Conservation (phyloP, 1,284 basidiomycete species). For the Pascua guehoae region DNA sequence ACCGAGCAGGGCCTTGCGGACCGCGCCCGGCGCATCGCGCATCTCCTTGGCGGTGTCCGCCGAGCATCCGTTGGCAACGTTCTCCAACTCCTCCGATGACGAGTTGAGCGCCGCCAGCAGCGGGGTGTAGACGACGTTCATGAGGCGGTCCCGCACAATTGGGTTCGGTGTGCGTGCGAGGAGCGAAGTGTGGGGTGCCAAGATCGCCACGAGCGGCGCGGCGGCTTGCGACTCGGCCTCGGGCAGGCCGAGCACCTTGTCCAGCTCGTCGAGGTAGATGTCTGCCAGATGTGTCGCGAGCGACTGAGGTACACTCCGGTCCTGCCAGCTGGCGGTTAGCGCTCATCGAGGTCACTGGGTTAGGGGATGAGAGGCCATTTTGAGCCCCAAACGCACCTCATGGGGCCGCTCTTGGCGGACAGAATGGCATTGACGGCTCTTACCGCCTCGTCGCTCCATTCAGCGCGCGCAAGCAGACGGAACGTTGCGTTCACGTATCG, state of each 20-base stretch:
- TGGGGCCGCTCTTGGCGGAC: slow-evolving; percentile 60
- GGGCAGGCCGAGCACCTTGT: slow-evolving; percentile 58
- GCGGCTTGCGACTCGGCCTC: slow-evolving; percentile 29
- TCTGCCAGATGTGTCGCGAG: slow-evolving; percentile 83
- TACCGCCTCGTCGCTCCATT: slow-evolving; percentile 63
- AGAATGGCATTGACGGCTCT: slow-evolving; percentile 67
- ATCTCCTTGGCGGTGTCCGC: not conserved
- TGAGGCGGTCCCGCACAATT: slow-evolving; percentile 42
- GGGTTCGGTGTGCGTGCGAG: slow-evolving; percentile 39
- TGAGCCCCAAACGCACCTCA: slow-evolving; percentile 60
- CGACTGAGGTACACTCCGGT: slow-evolving; percentile 71
- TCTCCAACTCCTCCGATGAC: slow-evolving; percentile 14
- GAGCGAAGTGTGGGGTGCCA: slow-evolving; percentile 42
- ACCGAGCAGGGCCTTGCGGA: slow-evolving; percentile 62
- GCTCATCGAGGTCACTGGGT: too few species aligned
- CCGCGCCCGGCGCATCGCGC: slow-evolving; percentile 21
- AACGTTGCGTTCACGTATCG: slow-evolving; percentile 83
- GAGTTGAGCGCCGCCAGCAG: slow-evolving; percentile 23
- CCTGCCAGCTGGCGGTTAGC: slow-evolving; percentile 57
- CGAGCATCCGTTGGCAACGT: slow-evolving; percentile 1
- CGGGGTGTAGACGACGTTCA: slow-evolving; percentile 34
- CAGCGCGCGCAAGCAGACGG: slow-evolving; percentile 64
- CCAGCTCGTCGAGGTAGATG: slow-evolving; percentile 85
- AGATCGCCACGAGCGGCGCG: slow-evolving; percentile 35
- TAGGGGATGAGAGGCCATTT: not conserved